A percentile compares a stretch with the other conserved stretches of the same genome.
Evolutionary conservation across 495 filamentous ascomycete species (phyloP).

Genomic region (Tuber calosporum): DNA sequence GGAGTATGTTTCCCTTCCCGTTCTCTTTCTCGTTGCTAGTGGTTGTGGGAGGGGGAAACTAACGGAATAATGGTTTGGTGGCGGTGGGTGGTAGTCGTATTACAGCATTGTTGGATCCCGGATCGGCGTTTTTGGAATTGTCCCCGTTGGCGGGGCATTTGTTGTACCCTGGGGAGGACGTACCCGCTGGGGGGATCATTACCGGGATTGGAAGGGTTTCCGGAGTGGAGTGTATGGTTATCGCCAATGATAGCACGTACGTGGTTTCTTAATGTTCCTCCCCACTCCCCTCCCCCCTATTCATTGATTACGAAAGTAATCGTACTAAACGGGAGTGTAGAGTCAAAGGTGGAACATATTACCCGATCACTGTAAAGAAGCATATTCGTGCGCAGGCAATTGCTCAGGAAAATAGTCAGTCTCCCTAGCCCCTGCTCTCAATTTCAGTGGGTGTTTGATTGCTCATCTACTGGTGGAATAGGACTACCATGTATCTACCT

Average conservation of each 20-base stretch:
- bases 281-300: background rate
- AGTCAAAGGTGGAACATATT: slow-evolving; percentile 98
- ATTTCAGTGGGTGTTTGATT: background rate
- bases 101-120: slow-evolving; percentile 77
- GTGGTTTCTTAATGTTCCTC: background rate
- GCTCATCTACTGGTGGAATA: slow-evolving; percentile 12
- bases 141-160: slow-evolving; percentile 80
- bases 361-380: slow-evolving; percentile 96
- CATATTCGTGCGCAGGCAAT: slow-evolving; percentile 88
- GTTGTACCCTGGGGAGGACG: slow-evolving; percentile 78
- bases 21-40: background rate
- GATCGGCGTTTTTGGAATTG: slow-evolving; percentile 84
- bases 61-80: background rate
- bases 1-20: slow-evolving; percentile 48
- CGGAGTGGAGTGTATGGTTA: slow-evolving; percentile 86
- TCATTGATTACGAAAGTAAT: background rate
- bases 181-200: slow-evolving; percentile 80
- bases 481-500: slow-evolving; percentile 82
- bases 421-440: background rate
- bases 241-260: slow-evolving; percentile 89
- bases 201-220: slow-evolving; percentile 86
- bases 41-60: background rate
- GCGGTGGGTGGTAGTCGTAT: slow-evolving; percentile 51
- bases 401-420: slow-evolving; percentile 71
- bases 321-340: slow-evolving; percentile 31